phyloP scores from a whole-genome alignment of 2,329 filamentous ascomycete species.

The Camillea tinctor region DNA sequence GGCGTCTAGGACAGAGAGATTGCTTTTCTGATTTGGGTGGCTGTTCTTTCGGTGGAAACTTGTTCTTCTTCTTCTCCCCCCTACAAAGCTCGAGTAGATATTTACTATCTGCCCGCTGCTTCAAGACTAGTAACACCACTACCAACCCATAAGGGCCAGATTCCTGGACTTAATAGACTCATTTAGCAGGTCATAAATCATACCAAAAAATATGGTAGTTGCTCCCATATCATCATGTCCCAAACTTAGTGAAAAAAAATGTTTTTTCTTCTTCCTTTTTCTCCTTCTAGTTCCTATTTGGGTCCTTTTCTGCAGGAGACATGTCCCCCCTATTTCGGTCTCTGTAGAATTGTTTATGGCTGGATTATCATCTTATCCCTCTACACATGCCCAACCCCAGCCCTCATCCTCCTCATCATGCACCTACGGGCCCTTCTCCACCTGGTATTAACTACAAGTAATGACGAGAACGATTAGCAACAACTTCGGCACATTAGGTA shows the following conservation, averaged over 20 bases:
- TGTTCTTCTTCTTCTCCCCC: too few species aligned
- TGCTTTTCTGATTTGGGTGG: background rate
- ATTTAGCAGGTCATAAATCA: constrained; percentile 1
- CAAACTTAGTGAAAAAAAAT: background rate
- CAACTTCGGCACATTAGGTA: background rate
- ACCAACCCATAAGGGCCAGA: constrained; percentile 1
- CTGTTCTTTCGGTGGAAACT: too few species aligned
- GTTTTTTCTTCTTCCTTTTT: background rate
- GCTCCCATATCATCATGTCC: background rate
- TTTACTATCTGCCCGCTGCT: constrained; percentile 4
- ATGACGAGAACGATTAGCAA: constrained; percentile 11
- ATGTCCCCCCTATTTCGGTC: too few species aligned
- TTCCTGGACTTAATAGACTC: constrained; percentile 4
- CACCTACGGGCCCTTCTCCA: constrained; percentile 64
- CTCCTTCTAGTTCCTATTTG: background rate
- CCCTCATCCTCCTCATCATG: constrained; percentile 19
- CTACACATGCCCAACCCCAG: too few species aligned
- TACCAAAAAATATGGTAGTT: background rate
- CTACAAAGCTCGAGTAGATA: background rate
- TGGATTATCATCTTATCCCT: too few species aligned
- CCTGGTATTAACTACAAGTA: constrained; percentile 67
- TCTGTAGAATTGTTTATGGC: background rate
- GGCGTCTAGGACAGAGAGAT: too few species aligned
- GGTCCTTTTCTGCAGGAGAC: background rate
- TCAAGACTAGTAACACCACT: too few species aligned